Base-by-base conservation (phyloP, 306 rosid species). In the Corylus heterophylla region DNA sequence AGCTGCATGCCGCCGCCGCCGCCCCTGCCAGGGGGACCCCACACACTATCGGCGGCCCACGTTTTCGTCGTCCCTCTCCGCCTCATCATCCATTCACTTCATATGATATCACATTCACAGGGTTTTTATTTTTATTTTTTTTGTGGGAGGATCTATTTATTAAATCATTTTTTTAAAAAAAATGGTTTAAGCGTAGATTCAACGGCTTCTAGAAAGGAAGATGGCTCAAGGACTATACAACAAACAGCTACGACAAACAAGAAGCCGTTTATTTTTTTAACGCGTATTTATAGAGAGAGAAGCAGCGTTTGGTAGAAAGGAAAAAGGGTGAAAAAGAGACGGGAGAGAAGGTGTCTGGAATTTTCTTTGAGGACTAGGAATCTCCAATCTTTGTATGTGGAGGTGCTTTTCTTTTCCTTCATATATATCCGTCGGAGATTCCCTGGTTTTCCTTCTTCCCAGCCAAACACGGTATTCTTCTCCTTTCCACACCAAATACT, bases 381-480 rank as follows among this genome's bases (percentile, higher is more conserved):
- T 78, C 84, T 67, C 59, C 71, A 47, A 58, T 37, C 31, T 44
- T 42, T 22, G 47, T 14, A 39, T 48, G 63, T 27, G 52, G 77
- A 77, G 85, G 83, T 85, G 76, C 78, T 82, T 84, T 85, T 78
- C 84, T 79, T 74, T 81, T 54, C 74, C 74, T 80, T 73, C 62
- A 45, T 52, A 25, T 74, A 56, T 47, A 29, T 7, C 7, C 31
- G 17, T 14, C 10, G 52, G 62, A 74, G 74, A 81, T 80, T 77
- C 67, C 69, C 48, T 39, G 52, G 76, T 59, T 75, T 52, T 11
- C 70, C 76, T 66, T 63, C 47, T 73, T 74, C 50, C 54, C 59
- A 59, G 35, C 69, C 52, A 58, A 22, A 17, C 67, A 61, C 47
- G 48, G 61, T 56, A 49, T 10, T 76, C 20, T 58, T 14, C 39